A percentile compares a stretch with the other conserved stretches of the same genome.
phyloP scores from a whole-genome alignment of 2,329 filamentous ascomycete genomes.

The Parasarocladium wereldwijsianum region DNA sequence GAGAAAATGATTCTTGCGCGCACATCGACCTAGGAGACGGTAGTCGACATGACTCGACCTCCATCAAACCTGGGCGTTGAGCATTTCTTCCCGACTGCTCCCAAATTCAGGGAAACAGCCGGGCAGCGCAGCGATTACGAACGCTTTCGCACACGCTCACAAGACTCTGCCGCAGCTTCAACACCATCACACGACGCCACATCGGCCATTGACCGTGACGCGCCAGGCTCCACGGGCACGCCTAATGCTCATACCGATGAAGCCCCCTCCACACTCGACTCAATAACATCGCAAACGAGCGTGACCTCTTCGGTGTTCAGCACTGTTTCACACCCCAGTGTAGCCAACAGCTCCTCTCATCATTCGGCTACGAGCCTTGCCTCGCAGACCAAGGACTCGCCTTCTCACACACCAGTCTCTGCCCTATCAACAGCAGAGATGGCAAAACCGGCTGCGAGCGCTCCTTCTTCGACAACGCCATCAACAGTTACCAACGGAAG shows the following conservation, averaged over 20 bases:
- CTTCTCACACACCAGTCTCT: slow-evolving; percentile 30
- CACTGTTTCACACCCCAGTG: slow-evolving; percentile 25
- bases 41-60: slow-evolving; percentile 66
- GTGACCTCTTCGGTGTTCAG: slow-evolving; percentile 60
- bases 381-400: slow-evolving; percentile 37
- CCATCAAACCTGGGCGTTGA: slow-evolving; percentile 62
- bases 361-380: slow-evolving; percentile 29
- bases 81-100: slow-evolving; percentile 73
- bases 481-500: no score
- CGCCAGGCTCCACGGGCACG: slow-evolving; percentile 16
- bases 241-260: slow-evolving; percentile 1
- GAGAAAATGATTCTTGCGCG: slow-evolving; percentile 43
- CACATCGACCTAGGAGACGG: no score
- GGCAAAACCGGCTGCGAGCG: slow-evolving; percentile 31
- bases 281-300: slow-evolving; percentile 57
- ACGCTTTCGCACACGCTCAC: slow-evolving; percentile 12
- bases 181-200: slow-evolving; percentile 3
- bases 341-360: slow-evolving; percentile 26
- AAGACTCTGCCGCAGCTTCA: slow-evolving; percentile 10
- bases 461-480: no score
- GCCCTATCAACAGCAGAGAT: slow-evolving; percentile 37
- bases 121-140: slow-evolving; percentile 10
- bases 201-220: slow-evolving; percentile 7
- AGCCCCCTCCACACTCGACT: slow-evolving; percentile 40
- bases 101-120: slow-evolving; percentile 38